Conservation (phyloP, 202 grass and related monocot genomes). For the Zizania palustris region DNA sequence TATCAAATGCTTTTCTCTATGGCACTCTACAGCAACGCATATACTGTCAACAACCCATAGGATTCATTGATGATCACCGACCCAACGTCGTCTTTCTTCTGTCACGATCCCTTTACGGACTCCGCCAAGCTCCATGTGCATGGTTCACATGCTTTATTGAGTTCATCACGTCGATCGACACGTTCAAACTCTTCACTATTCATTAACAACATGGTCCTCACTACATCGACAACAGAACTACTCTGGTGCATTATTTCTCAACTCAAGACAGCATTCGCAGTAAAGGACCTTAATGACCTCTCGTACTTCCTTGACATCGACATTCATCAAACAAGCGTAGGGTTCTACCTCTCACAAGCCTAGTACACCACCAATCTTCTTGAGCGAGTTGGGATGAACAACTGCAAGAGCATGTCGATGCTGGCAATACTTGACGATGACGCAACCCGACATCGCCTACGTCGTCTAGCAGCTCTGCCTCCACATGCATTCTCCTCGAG, state of each 20-base stretch:
- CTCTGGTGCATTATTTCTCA: fast-evolving
- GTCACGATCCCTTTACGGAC: neutral
- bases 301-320: neutral
- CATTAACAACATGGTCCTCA: neutral
- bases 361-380: no score
- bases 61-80: neutral
- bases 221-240: neutral
- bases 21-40: neutral
- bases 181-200: no score
- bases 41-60: neutral
- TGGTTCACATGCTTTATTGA: neutral
- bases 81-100: neutral
- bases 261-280: neutral
- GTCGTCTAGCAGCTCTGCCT: no score
- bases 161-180: neutral
- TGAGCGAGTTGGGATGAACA: no score
- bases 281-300: neutral
- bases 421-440: no score
- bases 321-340: fast-evolving
- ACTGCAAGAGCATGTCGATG: no score
- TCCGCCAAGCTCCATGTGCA: neutral
- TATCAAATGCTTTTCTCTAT: neutral
- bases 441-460: no score
- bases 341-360: neutral
- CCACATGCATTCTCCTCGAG: no score